phyloP scores from a whole-genome alignment of 1,284 basidiomycete species.

The Pterulicium gracile region DNA sequence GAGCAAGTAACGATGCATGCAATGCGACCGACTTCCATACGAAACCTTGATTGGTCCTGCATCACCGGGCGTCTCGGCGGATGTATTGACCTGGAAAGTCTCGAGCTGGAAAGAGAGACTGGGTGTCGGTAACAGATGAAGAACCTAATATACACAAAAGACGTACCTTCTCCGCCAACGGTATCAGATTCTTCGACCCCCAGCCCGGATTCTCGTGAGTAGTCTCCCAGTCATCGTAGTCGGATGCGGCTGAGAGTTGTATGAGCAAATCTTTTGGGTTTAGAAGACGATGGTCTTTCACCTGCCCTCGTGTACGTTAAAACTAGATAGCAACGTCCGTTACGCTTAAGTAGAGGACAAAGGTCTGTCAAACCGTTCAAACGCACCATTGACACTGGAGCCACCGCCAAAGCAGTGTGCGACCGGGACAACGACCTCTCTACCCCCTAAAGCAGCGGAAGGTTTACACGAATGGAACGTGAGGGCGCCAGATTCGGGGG shows the following conservation, averaged over 20 bases:
- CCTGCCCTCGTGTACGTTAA: constrained; percentile 22
- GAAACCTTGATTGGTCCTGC: not conserved
- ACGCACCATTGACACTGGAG: constrained; percentile 47
- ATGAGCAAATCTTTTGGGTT: not conserved
- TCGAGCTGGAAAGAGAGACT: too few species aligned
- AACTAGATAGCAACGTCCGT: constrained; percentile 19
- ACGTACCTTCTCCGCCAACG: constrained; percentile 31
- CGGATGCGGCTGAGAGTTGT: constrained; percentile 27
- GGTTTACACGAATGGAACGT: not conserved
- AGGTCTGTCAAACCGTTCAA: constrained; percentile 23
- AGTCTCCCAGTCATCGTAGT: constrained; percentile 35
- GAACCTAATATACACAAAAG: not conserved
- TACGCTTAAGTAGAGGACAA: constrained; percentile 26
- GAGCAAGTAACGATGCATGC: too few species aligned
- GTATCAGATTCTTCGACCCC: constrained; percentile 30
- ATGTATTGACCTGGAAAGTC: not conserved
- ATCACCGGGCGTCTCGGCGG: not conserved
- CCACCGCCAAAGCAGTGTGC: constrained; percentile 49
- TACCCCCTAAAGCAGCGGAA: constrained; percentile 16
- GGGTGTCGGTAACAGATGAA: too few species aligned
- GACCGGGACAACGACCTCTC: constrained; percentile 27
- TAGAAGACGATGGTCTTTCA: not conserved
- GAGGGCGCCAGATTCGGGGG: not conserved
- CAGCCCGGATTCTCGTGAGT: constrained; percentile 31
- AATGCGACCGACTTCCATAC: not conserved